A percentile compares a stretch with the other conserved stretches of the same genome.
These are phyloP conservation scores for Syzygium jambos DNA, from an alignment of 345 rosid genomes.

Conservation along the genomic window DNA sequence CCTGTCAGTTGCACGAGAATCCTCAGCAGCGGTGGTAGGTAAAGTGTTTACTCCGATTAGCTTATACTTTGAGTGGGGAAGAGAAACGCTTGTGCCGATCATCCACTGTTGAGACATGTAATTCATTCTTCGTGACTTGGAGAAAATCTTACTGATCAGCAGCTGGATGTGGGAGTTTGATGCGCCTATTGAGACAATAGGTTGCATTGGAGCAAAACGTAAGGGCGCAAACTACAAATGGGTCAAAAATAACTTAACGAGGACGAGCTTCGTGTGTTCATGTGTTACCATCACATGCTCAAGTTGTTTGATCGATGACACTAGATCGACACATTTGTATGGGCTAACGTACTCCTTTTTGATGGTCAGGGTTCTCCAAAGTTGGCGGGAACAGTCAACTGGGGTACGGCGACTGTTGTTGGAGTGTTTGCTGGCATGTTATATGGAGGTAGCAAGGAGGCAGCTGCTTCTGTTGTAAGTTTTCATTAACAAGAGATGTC, in stretches of 20 bases:
- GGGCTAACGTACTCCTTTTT: not conserved
- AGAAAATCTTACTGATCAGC: not conserved
- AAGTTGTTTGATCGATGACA: not conserved
- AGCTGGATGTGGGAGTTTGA: not conserved
- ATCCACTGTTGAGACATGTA: not conserved
- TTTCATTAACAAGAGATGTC: not conserved
- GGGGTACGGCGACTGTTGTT: constrained; percentile 85
- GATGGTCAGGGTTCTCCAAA: constrained; percentile 33
- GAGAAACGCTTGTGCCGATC: not conserved
- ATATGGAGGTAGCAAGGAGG: constrained; percentile 96
- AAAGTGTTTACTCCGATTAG: not conserved
- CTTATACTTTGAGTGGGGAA: not conserved
- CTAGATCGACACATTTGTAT: not conserved
- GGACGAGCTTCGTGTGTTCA: not conserved
- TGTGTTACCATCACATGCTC: not conserved
- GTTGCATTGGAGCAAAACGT: not conserved
- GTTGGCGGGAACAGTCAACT: constrained; percentile 64
- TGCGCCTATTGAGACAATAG: not conserved
- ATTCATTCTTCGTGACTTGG: not conserved
- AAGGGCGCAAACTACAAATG: not conserved
- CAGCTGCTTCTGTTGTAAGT: constrained; percentile 84
- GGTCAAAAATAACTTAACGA: not conserved
- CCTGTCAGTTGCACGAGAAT: not conserved
- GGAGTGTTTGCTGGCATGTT: constrained; percentile 89
- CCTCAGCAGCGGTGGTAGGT: not conserved